phyloP scores from a whole-genome alignment of 208 protist genomes.

The Blastocrithidia nonstop region DNA sequence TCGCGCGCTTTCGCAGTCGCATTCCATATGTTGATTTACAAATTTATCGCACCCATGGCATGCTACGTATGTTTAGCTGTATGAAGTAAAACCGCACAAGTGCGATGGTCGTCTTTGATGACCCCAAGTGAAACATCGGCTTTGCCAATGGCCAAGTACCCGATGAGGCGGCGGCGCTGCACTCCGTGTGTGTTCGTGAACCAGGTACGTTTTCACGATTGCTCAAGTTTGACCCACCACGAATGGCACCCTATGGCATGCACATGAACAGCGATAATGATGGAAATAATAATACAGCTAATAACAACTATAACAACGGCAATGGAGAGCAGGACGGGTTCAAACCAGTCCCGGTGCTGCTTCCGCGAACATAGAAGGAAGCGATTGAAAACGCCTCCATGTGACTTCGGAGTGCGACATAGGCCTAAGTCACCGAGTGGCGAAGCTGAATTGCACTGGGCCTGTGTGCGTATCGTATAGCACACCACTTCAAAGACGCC shows the following conservation, averaged over 20 bases:
- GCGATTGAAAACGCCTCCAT: slow-evolving; percentile 40
- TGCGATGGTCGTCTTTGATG: slow-evolving; percentile 64
- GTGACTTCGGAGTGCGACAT: slow-evolving; percentile 50
- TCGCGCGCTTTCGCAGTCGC: slow-evolving; percentile 46
- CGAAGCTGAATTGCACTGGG: slow-evolving; percentile 65
- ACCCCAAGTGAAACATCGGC: slow-evolving; percentile 58
- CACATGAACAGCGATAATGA: not conserved
- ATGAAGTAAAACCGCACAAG: slow-evolving; percentile 86
- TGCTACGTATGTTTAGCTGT: slow-evolving; percentile 77
- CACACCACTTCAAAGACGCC: slow-evolving; percentile 59
- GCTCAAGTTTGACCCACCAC: slow-evolving; percentile 41
- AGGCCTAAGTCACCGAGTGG: slow-evolving; percentile 68
- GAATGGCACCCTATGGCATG: not conserved
- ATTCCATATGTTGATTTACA: slow-evolving; percentile 65
- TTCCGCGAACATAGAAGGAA: slow-evolving; percentile 59
- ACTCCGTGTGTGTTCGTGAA: slow-evolving; percentile 59
- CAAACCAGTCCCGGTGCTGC: slow-evolving; percentile 13
- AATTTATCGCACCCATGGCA: slow-evolving; percentile 71
- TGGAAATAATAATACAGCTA: not conserved
- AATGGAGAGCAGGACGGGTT: slow-evolving; percentile 2
- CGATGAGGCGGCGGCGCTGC: slow-evolving; percentile 49
- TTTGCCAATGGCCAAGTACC: slow-evolving; percentile 45
- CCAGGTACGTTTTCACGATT: slow-evolving; percentile 46
- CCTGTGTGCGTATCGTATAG: slow-evolving; percentile 54
- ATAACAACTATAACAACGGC: not conserved